phyloP scores from a whole-genome alignment of 164 flowering plant species.

The Taxillus chinensis region DNA sequence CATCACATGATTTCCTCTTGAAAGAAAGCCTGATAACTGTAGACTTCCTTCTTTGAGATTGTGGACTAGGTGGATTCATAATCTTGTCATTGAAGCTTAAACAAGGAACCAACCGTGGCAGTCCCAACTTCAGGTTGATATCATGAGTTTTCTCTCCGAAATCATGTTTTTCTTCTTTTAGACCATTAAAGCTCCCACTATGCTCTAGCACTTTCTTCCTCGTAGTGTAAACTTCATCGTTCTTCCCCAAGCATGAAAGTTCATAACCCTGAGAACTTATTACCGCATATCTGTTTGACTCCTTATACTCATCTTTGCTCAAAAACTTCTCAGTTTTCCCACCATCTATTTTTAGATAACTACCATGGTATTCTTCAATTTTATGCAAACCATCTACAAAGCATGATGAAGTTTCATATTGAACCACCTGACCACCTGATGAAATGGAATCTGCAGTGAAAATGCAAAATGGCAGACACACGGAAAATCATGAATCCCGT shows the following conservation, averaged over 20 bases:
- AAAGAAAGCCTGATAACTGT: slow-evolving; percentile 73
- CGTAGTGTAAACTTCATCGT: slow-evolving; percentile 35
- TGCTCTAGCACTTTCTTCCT: slow-evolving; percentile 39
- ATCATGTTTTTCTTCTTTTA: slow-evolving; percentile 38
- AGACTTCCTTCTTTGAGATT: slow-evolving; percentile 43
- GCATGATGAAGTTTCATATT: slow-evolving; percentile 69
- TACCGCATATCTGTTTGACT: slow-evolving; percentile 22
- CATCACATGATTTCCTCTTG: slow-evolving; percentile 67
- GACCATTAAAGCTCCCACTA: slow-evolving; percentile 48
- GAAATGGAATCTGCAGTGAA: slow-evolving; percentile 39
- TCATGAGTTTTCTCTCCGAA: slow-evolving; percentile 39
- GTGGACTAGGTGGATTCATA: slow-evolving; percentile 18
- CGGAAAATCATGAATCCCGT: too few species aligned
- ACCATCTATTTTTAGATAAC: slow-evolving; percentile 57
- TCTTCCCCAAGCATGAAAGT: slow-evolving; percentile 33
- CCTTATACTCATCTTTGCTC: slow-evolving; percentile 28
- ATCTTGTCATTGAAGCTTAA: slow-evolving; percentile 71
- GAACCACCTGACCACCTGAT: slow-evolving; percentile 50
- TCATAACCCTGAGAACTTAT: slow-evolving; percentile 32
- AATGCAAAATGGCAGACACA: background rate
- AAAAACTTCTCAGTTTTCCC: slow-evolving; percentile 26
- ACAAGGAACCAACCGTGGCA: slow-evolving; percentile 39
- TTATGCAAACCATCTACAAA: slow-evolving; percentile 38
- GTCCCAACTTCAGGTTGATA: slow-evolving; percentile 25
- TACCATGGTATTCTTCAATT: slow-evolving; percentile 55